phyloP scores from a whole-genome alignment of 2,329 filamentous ascomycete species.

The Purpureocillium takamizusanense region DNA sequence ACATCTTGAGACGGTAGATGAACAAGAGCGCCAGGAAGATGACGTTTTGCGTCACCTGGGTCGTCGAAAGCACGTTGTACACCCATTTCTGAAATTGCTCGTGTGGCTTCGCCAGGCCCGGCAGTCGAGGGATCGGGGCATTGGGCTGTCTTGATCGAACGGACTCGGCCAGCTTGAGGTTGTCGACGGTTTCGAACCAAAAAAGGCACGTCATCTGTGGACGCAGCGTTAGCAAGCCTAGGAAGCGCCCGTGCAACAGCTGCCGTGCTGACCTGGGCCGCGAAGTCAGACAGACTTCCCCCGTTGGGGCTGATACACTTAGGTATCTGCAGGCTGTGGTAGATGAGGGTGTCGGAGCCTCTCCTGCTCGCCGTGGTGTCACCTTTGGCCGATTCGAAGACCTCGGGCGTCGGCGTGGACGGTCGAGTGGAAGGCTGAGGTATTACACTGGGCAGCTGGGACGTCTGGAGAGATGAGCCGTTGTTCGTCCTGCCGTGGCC shows the following conservation, averaged over 20 bases:
- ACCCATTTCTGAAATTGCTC: slow-evolving; percentile 91
- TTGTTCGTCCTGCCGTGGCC: slow-evolving; percentile 9
- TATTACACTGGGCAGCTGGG: slow-evolving; percentile 6
- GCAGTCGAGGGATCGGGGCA: slow-evolving; percentile 42
- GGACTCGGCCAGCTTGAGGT: slow-evolving; percentile 65
- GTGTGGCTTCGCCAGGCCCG: slow-evolving; percentile 64
- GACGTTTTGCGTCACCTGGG: slow-evolving; percentile 93
- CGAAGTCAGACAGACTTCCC: slow-evolving; percentile 73
- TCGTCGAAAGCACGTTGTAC: slow-evolving; percentile 79
- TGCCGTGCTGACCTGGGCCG: slow-evolving; percentile 56
- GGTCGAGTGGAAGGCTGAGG: slow-evolving; percentile 25
- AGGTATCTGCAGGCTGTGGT: slow-evolving; percentile 62
- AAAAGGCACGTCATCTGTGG: slow-evolving; percentile 85
- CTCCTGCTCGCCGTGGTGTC: slow-evolving; percentile 24
- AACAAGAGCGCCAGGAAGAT: slow-evolving; percentile 84
- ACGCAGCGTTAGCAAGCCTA: neutral
- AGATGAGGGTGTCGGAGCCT: slow-evolving; percentile 38
- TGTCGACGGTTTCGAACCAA: slow-evolving; percentile 89
- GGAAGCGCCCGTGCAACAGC: neutral
- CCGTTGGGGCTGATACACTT: slow-evolving; percentile 65
- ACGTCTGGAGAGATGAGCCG: slow-evolving; percentile 1
- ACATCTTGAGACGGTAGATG: slow-evolving; percentile 85
- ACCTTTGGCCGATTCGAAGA: slow-evolving; percentile 14
- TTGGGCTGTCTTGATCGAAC: slow-evolving; percentile 32
- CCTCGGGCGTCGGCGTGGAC: slow-evolving; percentile 26